Percentiles rank a stretch among this genome's conserved stretches.
phyloP scores from a whole-genome alignment of 176 grass and related monocot genomes.

The Carex scoparia region DNA sequence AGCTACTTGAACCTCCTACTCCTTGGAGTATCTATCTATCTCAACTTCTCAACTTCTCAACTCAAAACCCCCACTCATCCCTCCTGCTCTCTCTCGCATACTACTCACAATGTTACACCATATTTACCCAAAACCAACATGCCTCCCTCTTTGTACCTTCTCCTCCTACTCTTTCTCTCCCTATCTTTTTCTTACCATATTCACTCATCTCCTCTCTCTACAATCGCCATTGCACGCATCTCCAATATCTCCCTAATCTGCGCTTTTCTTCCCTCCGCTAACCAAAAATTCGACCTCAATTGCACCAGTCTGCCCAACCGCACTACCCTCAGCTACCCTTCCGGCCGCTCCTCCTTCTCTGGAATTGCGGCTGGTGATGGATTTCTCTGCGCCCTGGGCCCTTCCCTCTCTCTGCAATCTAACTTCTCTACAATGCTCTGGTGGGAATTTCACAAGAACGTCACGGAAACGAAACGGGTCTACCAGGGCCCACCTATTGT shows the following conservation, averaged over 20 bases:
- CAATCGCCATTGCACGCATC: slow-evolving; percentile 58
- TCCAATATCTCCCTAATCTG: slow-evolving; percentile 53
- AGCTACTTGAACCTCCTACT: neutral
- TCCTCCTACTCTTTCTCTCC: neutral
- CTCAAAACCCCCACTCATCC: neutral
- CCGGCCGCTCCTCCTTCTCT: slow-evolving; percentile 45
- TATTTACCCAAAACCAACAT: slow-evolving; percentile 6
- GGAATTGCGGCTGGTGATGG: slow-evolving; percentile 60
- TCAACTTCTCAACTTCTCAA: neutral
- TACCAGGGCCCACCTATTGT: slow-evolving; percentile 57
- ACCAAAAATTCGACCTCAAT: slow-evolving; percentile 43
- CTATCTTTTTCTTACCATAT: neutral
- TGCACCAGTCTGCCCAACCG: slow-evolving; percentile 45
- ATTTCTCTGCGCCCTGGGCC: slow-evolving; percentile 69
- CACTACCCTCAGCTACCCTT: slow-evolving; percentile 34
- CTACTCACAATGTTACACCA: neutral
- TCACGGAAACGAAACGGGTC: slow-evolving; percentile 36
- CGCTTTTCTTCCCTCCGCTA: slow-evolving; percentile 41
- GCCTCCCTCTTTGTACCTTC: neutral
- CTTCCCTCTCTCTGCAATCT: neutral
- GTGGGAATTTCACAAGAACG: slow-evolving; percentile 53
- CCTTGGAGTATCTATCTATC: neutral
- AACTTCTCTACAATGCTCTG: slow-evolving; percentile 58
- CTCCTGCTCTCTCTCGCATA: neutral
- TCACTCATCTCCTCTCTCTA: slow-evolving; percentile 34